These are phyloP conservation scores for Phytophthora ohioensis DNA, from an alignment of 352 stramenopile genomes.

Conservation along the genomic window DNA sequence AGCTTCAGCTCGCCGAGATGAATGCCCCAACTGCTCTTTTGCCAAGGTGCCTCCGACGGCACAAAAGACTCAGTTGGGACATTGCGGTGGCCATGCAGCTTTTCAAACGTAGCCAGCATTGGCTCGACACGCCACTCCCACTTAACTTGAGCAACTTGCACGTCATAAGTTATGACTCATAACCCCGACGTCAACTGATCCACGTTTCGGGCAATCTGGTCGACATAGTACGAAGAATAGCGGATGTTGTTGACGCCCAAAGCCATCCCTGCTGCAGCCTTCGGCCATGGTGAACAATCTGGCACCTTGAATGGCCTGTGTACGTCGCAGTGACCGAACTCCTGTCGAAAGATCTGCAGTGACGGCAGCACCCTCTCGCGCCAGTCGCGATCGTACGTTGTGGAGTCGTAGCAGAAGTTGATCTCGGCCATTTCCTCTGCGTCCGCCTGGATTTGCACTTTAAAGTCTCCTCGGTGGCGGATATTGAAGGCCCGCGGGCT, in stretches of 20 bases:
- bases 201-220: conserved; percentile 7
- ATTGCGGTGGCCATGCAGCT: conserved; percentile 22
- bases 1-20: conserved; percentile 22
- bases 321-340: conserved; percentile 21
- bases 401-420: conserved; percentile 23
- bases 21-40: conserved; percentile 21
- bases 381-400: conserved; percentile 17
- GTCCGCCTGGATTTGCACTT: neutral
- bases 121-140: conserved; percentile 21
- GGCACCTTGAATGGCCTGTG: conserved; percentile 16
- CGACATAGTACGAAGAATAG: neutral
- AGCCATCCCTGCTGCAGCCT: neutral
- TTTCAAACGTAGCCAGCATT: conserved; percentile 21
- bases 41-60: conserved; percentile 19
- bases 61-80: conserved; percentile 20
- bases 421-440: conserved; percentile 16
- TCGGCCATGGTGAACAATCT: conserved; percentile 8
- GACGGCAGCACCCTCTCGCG: conserved; percentile 10
- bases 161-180: neutral
- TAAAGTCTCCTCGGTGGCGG: conserved; percentile 21
- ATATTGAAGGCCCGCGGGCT: conserved; percentile 54
- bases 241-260: conserved; percentile 28
- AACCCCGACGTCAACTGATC: conserved; percentile 3
- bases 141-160: conserved; percentile 11
- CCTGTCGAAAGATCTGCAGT: conserved; percentile 16